Evolutionary conservation across 2,329 filamentous ascomycete genomes (phyloP), one percentile per base, ranked within the genome.

Genomic region (Canariomyces notabilis): DNA sequence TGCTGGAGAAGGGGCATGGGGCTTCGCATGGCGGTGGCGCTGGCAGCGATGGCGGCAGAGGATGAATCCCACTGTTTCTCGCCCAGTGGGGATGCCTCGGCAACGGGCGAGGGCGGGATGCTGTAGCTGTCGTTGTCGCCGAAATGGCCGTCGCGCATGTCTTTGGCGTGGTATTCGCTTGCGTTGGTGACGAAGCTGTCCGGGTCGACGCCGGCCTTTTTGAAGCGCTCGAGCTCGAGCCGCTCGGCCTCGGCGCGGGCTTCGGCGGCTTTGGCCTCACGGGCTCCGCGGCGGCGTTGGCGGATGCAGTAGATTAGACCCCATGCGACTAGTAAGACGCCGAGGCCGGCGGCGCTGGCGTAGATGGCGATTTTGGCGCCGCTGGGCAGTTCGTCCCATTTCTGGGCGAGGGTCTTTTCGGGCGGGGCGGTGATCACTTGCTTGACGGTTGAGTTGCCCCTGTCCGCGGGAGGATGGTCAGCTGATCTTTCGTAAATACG

Each of bases 381-480:
- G 1, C 65, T 51, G 3, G 78, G 67, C 7, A 83, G 70, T 1
- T 66, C 69, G 19, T 71, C 64, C 69, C 75, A 83, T 55, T 79
- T 81, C 19, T 82, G 67, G 5, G 68, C 60, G 0, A 76, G 48
- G 0, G 74, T 67, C 58, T 44, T 49, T 12, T 70, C 57, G 2
- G 70, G 67, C 12, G 63, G 51, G 16, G 59, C 60, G 49, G 65
- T 61, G 54, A 82, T 64, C 6, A 61, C 66, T 8, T 76, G 64
- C 31, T 67, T 61, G 9, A 72, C 72, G 2, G 75, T 80, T 1
- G 79, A 83, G 62, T 82, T 80, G 45, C 77, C 77, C 26, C 75
- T 79, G 46, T 41, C 18, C n/a, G 15, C 2, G 1, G 2, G 3
- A 19, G 16, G 26, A 4, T n/a, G 16, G 16, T 44, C 12, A 47